These are phyloP conservation scores for Trypanosoma boissoni DNA, from an alignment of 208 protist species.

Conservation along the genomic window DNA sequence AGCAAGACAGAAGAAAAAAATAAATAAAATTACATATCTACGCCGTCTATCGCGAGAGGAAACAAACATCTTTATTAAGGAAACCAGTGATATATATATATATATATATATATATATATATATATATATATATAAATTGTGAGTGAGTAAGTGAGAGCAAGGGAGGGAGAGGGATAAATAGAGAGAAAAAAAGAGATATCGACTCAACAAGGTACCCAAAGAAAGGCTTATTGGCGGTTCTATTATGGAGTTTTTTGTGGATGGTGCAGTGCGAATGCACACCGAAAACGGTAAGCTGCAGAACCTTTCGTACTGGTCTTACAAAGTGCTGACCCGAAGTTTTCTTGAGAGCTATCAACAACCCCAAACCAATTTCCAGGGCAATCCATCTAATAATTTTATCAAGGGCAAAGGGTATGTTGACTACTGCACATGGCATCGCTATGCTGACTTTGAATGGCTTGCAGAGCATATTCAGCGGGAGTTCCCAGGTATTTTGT, in stretches of 20 bases:
- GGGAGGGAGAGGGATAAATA: too few relatives aligned
- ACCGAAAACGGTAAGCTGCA: conserved; percentile 28
- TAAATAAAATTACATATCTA: not conserved
- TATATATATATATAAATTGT: not conserved
- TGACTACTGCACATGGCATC: conserved; percentile 43
- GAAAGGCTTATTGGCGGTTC: too few relatives aligned
- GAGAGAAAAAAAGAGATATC: not conserved
- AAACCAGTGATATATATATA: not conserved
- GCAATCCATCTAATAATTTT: conserved; percentile 19
- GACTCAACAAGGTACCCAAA: too few relatives aligned
- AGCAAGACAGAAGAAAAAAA: conserved; percentile 1
- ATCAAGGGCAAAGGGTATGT: conserved; percentile 21
- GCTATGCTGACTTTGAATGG: conserved; percentile 39
- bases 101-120: not conserved
- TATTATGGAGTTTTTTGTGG: conserved; percentile 33
- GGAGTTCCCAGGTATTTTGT: conserved; percentile 33
- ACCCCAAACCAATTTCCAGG: conserved; percentile 14
- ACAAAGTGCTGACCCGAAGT: conserved; percentile 32
- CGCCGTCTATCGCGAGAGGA: not conserved
- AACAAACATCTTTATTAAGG: too few relatives aligned
- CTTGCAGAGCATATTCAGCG: conserved; percentile 17
- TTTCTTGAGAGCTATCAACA: conserved; percentile 26
- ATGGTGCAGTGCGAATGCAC: conserved; percentile 29
- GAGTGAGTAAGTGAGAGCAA: too few relatives aligned
- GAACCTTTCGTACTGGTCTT: conserved; percentile 32